Percentiles rank a stretch among this genome's conserved stretches.
These are phyloP conservation scores for Fraxinus baroniana DNA, from an alignment of 305 asterid species.

Conservation along the genomic window DNA sequence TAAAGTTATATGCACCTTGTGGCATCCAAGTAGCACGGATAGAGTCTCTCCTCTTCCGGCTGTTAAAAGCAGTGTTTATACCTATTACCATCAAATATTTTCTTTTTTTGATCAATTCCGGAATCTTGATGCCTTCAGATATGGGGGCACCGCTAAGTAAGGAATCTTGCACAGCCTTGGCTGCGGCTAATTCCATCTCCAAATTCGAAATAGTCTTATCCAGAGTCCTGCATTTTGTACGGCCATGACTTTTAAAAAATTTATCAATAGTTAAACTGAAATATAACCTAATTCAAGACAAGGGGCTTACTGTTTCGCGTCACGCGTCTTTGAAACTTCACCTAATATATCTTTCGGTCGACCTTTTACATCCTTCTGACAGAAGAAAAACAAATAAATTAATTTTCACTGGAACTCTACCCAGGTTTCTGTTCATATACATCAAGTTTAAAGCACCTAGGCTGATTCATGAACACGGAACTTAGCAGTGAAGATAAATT, in stretches of 20 bases:
- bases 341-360: neutral
- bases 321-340: neutral
- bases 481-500: neutral
- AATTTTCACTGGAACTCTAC: neutral
- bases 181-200: slow-evolving; percentile 32
- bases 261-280: neutral
- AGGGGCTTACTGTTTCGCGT: neutral
- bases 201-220: slow-evolving; percentile 32
- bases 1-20: slow-evolving; percentile 18
- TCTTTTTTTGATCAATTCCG: slow-evolving; percentile 9
- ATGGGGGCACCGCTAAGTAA: slow-evolving; percentile 24
- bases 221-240: slow-evolving; percentile 18
- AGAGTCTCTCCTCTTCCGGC: slow-evolving; percentile 36
- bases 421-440: neutral
- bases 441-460: neutral
- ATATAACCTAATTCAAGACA: neutral
- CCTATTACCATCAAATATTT: slow-evolving; percentile 29
- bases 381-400: neutral
- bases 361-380: neutral
- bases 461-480: neutral
- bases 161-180: slow-evolving; percentile 22
- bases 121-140: slow-evolving; percentile 22
- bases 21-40: slow-evolving; percentile 36
- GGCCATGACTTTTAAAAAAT: neutral
- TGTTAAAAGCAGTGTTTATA: slow-evolving; percentile 34